Base-by-base conservation (phyloP, 192 early-diverging fungal species). In the Coemansia sp. region DNA sequence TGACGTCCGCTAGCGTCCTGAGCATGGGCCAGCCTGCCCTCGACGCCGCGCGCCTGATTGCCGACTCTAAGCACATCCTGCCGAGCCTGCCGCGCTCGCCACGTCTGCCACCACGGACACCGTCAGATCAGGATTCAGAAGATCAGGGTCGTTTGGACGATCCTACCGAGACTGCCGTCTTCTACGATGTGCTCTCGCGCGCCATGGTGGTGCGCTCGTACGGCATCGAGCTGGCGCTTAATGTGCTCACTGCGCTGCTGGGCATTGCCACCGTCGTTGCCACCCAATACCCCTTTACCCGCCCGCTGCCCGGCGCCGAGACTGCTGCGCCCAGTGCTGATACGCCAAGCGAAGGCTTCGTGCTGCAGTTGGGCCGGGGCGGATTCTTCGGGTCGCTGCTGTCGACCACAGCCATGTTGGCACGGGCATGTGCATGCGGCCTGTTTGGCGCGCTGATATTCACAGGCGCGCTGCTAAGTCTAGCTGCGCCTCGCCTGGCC, bases 21-120 rank as follows among this genome's bases (percentile, higher is more conserved):
- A 80, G 81, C 58, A 84, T 86, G 85, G 85, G 85, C n/a, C 43
- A 48, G 17, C 76, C 76, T 19, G 67, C 74, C 4, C 54, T 86
- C 13, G 34, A 47, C 12, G 56, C 72, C 3, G 57, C 68, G 2
- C 78, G 76, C 4, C 58, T 51, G 26, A 78, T 83, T 44, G 78
- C 82, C 10, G 50, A 76, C 17, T 74, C 72, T 4, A 30, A 40
- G 16, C 21, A 19, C 35, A 60, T 48, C 21, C 48, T 71, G 4
- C 38, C 37, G 1, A 41, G 20, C 0, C 47, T 71, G 7, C 61
- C 67, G 22, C 67, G 60, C 48, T 64, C 68, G 0, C 22, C 36
- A 12, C 61, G 47, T n/a, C 48, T 64, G 37, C 67, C 67, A 1
- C 25, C 34, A 22, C 52, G 55, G 7, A 37, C 17, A 2, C 4